phyloP scores from a whole-genome alignment of 805 yeast genomes.

The Wickerhamiella slavikovae region DNA sequence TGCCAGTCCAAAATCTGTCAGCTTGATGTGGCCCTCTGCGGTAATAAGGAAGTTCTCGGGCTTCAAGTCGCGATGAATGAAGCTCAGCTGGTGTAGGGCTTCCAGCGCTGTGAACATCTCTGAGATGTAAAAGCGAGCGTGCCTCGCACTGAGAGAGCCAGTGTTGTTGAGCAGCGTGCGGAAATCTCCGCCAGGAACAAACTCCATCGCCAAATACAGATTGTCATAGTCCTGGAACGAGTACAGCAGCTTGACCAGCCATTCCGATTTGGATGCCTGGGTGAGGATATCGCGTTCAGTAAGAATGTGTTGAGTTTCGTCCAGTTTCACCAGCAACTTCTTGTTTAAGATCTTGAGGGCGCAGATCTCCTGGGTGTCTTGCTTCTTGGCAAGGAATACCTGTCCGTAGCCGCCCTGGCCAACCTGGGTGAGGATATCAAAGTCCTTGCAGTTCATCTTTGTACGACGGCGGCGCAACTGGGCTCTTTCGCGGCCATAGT shows the following conservation, averaged over 20 bases:
- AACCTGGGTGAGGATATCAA: conserved; percentile 90
- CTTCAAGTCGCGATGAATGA: conserved; percentile 90
- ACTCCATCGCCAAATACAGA: conserved; percentile 93
- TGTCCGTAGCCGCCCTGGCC: conserved; percentile 99
- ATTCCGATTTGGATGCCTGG: conserved; percentile 72
- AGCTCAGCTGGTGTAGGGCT: conserved; percentile 83
- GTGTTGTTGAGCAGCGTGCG: conserved; percentile 86
- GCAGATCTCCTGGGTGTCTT: conserved; percentile 85
- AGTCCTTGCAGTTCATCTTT: conserved; percentile 86
- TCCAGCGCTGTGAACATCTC: conserved; percentile 95
- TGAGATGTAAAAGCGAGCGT: conserved; percentile 82
- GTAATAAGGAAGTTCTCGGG: conserved; percentile 88
- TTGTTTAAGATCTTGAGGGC: conserved; percentile 86
- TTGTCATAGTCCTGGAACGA: conserved; percentile 88
- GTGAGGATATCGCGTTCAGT: conserved; percentile 94
- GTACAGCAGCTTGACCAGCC: conserved; percentile 84
- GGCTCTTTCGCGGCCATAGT: conserved; percentile 68
- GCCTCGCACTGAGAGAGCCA: conserved; percentile 80
- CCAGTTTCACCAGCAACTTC: conserved; percentile 63
- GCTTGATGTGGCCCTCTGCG: conserved; percentile 73
- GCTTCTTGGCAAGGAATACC: conserved; percentile 87
- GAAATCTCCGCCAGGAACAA: conserved; percentile 99
- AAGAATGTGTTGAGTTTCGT: conserved; percentile 86
- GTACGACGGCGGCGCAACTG: conserved; percentile 71
- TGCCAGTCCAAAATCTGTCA: conserved; percentile 93